Evolutionary conservation across 1,139 yeast genomes (phyloP).

Genomic region (Candida sanyaensis): DNA sequence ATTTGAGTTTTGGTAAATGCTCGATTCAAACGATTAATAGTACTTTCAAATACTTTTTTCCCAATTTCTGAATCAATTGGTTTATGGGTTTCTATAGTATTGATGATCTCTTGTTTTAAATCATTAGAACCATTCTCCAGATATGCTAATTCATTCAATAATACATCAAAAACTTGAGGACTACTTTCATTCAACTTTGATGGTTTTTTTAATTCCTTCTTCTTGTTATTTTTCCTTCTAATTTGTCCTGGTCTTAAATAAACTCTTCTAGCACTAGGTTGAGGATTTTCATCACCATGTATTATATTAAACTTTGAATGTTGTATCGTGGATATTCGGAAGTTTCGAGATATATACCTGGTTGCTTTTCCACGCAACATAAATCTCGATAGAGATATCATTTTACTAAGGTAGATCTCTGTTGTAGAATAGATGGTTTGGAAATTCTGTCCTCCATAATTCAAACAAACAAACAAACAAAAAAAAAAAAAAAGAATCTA

Average conservation of each 20-base stretch:
- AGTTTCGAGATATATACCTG: neutral
- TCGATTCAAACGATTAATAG: constrained; percentile 13
- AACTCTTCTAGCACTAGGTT: neutral
- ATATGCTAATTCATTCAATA: neutral
- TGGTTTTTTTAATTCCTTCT: neutral
- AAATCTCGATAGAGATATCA: neutral
- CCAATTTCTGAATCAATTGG: constrained; percentile 16
- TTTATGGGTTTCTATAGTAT: constrained; percentile 16
- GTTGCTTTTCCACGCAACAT: neutral
- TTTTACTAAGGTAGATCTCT: neutral
- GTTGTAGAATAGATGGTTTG: too few relatives aligned
- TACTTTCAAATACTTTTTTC: constrained; percentile 11
- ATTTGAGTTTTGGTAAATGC: constrained; percentile 26
- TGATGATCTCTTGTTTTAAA: constrained; percentile 6
- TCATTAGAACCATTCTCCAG: neutral
- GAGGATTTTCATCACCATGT: neutral
- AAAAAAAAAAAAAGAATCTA: too few relatives aligned
- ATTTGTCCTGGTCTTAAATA: neutral
- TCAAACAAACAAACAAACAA: too few relatives aligned
- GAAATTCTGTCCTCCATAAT: neutral
- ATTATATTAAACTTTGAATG: neutral
- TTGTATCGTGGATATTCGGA: neutral
- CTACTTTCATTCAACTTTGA: neutral
- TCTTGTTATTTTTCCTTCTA: neutral
- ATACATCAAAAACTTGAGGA: neutral